These are phyloP conservation scores for Wickerhamomyces alni DNA, from an alignment of 805 yeast species.

Conservation along the genomic window DNA sequence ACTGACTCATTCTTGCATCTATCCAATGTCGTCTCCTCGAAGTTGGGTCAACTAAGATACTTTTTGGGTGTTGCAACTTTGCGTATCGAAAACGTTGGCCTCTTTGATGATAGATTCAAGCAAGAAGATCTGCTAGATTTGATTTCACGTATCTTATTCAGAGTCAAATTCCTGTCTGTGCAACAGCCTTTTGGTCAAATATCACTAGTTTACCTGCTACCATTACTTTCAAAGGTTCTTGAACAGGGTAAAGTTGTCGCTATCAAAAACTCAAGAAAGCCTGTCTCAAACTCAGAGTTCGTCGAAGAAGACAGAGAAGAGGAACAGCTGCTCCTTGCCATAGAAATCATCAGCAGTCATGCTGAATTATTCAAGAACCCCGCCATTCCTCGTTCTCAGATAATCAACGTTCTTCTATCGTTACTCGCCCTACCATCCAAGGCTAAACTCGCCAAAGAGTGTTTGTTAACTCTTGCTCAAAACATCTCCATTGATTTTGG, in stretches of 20 bases:
- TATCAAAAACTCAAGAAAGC: constrained; percentile 45
- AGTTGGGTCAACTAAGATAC: constrained; percentile 43
- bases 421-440: constrained; percentile 70
- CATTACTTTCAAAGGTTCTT: constrained; percentile 64
- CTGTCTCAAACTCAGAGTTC: constrained; percentile 55
- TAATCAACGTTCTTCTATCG: constrained; percentile 55
- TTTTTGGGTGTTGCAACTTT: constrained; percentile 68
- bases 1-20: constrained; percentile 47
- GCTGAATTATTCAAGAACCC: constrained; percentile 62
- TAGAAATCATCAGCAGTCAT: constrained; percentile 69
- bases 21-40: constrained; percentile 43
- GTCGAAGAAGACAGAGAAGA: constrained; percentile 83
- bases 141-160: constrained; percentile 63
- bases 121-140: constrained; percentile 50
- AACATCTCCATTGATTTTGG: constrained; percentile 61
- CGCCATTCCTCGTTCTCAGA: constrained; percentile 61
- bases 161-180: constrained; percentile 67
- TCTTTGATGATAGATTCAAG: constrained; percentile 38
- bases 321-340: constrained; percentile 71
- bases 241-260: constrained; percentile 58
- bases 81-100: constrained; percentile 42
- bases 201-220: constrained; percentile 68
- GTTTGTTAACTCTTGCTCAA: constrained; percentile 72
- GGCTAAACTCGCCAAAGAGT: constrained; percentile 78
- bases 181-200: constrained; percentile 64